Evolutionary conservation across 2,329 filamentous ascomycete species (phyloP), one percentile per base, ranked within the genome.

Genomic region (Cladophialophora exuberans): DNA sequence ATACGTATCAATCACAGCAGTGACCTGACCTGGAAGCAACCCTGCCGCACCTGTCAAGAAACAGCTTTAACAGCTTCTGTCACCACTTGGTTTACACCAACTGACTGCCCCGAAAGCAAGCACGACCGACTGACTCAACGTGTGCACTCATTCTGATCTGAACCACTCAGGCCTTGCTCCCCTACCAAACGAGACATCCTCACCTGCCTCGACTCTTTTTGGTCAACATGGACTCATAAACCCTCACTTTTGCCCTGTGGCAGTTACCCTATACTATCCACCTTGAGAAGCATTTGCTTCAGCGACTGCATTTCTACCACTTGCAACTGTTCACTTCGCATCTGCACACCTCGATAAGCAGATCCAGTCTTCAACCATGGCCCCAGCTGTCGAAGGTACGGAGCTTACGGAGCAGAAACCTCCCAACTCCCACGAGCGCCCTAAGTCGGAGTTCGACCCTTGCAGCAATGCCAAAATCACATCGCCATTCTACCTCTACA

Each of bases 401-500:
- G 56, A 59, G 39, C 59, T 61, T 52, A 54, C 54, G 22, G 54
- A 61, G 47, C 58, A 54, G 36, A 30, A 35, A n/a, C 53, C 48
- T 36, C 43, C 42, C 23, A 20, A 38, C 18, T 53, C 43, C 6
- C 18, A 31, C 35, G 46, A 46, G 13, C 49, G 10, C 4, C 28
- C 56, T 10, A 53, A 54, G 26, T 49, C 55, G 25, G 71, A 75
- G 4, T 75, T 70, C 62, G 70, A 75, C 57, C 73, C 73, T 2
- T 68, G 62, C 10, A 56, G 66, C 45, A 70, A 69, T 33, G 72
- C 73, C 53, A 74, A 74, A 55, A 71, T 73, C 11, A 71, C 61
- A 52, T 76, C 73, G 1, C 73, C 74, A 1, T 76, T 76, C 63
- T 76, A 76, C 60, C 74, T 76, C 59, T 68, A 68, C 58, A 69